These are phyloP conservation scores for Beta macrorhiza DNA, from an alignment of 179 eudicot genomes.

Conservation along the genomic window DNA sequence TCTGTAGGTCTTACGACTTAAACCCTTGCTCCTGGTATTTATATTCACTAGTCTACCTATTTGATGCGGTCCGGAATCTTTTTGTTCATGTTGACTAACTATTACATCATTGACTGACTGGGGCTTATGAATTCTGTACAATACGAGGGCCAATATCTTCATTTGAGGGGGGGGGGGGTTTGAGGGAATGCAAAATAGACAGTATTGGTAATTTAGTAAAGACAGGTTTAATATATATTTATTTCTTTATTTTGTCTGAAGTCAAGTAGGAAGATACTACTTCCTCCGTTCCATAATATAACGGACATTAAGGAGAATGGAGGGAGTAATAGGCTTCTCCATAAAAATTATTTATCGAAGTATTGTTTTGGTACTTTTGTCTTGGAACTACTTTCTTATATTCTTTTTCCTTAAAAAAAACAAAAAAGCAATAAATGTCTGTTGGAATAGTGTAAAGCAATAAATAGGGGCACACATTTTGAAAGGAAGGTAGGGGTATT, in stretches of 20 bases:
- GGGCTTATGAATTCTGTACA: neutral
- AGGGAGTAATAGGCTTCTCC: too few relatives aligned
- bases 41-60: neutral
- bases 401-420: too few relatives aligned
- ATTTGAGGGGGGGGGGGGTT: neutral
- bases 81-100: slow-evolving; percentile 2
- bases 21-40: neutral
- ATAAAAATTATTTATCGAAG: too few relatives aligned
- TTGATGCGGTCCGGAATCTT: neutral
- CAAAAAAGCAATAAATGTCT: too few relatives aligned
- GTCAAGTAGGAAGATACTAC: neutral
- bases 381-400: too few relatives aligned
- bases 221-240: neutral
- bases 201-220: neutral
- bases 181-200: neutral
- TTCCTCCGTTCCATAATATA: too few relatives aligned
- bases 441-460: too few relatives aligned
- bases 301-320: too few relatives aligned
- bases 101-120: slow-evolving; percentile 1
- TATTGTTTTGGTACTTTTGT: too few relatives aligned
- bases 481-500: too few relatives aligned
- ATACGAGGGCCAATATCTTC: neutral
- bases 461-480: too few relatives aligned
- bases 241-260: neutral
- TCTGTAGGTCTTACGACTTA: neutral